These are phyloP conservation scores for Brettanomyces custersianus DNA, from an alignment of 805 yeast species.

Conservation along the genomic window DNA sequence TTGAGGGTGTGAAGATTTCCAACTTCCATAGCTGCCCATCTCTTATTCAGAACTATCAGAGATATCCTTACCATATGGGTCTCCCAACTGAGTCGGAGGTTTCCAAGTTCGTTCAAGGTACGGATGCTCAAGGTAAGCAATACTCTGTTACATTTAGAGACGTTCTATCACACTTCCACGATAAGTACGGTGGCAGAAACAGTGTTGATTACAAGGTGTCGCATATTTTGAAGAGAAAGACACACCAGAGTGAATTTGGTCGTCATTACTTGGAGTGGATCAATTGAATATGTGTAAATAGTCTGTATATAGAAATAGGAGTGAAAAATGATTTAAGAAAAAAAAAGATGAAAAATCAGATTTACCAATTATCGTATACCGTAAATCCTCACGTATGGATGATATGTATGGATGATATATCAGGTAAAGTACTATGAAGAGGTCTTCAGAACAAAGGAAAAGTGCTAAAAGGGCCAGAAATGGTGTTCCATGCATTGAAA, in stretches of 20 bases:
- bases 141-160: slow-evolving; percentile 63
- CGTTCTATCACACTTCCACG: slow-evolving; percentile 53
- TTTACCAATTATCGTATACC: too few relatives aligned
- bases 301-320: background rate
- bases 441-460: too few relatives aligned
- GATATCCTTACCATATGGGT: slow-evolving; percentile 59
- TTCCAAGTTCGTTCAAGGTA: slow-evolving; percentile 58
- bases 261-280: slow-evolving; percentile 40
- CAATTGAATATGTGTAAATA: slow-evolving; percentile 13
- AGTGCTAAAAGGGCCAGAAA: background rate
- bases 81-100: slow-evolving; percentile 68
- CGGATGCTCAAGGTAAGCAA: slow-evolving; percentile 53
- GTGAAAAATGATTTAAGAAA: too few relatives aligned
- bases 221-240: slow-evolving; percentile 51
- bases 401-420: too few relatives aligned
- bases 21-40: slow-evolving; percentile 25
- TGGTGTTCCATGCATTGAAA: background rate
- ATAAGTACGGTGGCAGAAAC: slow-evolving; percentile 39
- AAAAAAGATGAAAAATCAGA: too few relatives aligned
- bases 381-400: too few relatives aligned
- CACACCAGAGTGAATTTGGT: slow-evolving; percentile 33
- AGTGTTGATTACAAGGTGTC: slow-evolving; percentile 58
- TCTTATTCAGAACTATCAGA: slow-evolving; percentile 28
- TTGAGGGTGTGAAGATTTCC: slow-evolving; percentile 30
- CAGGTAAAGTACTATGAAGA: too few relatives aligned